phyloP scores from a whole-genome alignment of 495 filamentous ascomycete species.

The Trichoderma asperelloides region DNA sequence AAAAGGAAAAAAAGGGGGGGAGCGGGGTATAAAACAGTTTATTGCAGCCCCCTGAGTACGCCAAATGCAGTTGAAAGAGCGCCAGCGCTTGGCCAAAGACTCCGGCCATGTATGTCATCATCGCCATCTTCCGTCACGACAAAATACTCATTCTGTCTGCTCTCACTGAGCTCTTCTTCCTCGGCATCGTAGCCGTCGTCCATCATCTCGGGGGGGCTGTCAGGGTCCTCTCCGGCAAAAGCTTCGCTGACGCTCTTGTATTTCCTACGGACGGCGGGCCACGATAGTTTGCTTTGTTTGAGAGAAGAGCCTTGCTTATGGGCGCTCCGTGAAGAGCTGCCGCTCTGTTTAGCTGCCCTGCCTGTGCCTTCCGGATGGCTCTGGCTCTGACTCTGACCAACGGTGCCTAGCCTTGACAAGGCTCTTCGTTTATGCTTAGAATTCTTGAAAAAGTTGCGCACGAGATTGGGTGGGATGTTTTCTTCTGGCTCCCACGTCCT shows the following conservation, averaged over 20 bases:
- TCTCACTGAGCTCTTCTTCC: constrained; percentile 3
- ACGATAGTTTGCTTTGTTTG: neutral
- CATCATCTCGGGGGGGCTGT: neutral
- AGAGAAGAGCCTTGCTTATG: neutral
- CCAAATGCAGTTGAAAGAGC: neutral
- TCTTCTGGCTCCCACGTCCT: constrained; percentile 39
- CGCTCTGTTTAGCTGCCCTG: neutral
- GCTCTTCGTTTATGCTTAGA: neutral
- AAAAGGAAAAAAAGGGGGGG: neutral
- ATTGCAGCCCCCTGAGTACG: neutral
- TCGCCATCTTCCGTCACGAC: neutral
- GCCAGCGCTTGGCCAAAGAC: neutral
- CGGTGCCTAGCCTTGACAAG: neutral
- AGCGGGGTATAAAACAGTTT: neutral
- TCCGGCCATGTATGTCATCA: neutral
- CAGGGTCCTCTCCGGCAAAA: neutral
- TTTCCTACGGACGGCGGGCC: neutral
- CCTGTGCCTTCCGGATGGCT: neutral
- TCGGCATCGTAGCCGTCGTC: constrained; percentile 1
- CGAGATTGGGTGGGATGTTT: constrained; percentile 25
- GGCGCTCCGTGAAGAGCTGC: neutral
- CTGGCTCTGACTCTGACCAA: neutral
- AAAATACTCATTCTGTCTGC: neutral
- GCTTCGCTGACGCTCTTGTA: constrained; percentile 11
- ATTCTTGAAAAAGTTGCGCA: constrained; percentile 14